Evolutionary conservation across 805 yeast species (phyloP), one percentile per base, ranked within the genome.

Genomic region (Kluyveromyces aestuarii): DNA sequence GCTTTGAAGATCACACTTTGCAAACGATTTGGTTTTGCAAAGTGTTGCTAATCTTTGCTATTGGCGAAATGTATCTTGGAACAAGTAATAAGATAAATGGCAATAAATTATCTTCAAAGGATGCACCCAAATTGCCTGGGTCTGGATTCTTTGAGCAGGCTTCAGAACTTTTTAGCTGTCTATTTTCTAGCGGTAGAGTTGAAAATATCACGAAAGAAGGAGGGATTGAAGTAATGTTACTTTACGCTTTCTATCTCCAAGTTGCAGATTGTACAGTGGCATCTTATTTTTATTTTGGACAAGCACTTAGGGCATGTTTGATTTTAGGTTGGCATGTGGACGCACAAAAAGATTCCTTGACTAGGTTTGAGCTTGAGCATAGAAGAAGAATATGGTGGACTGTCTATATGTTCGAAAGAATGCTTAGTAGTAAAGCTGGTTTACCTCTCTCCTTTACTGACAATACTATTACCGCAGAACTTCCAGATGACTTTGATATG

Each of bases 371-470:
- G 70, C 81, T 84, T 55, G 96, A 90, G 55, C 89, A 86, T 63
- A 74, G 96, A 46, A 76, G 95, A 60, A 76, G 90, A 50, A 66
- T 87, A 36, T 89, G 91, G 71, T 89, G 96, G 96, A 82, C 89
- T 40, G 80, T 84, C 33, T 88, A 87, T 66, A 79, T 82, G 64
- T 77, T 87, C 56, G 97, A 89, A 67, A 68, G 91, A 63, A 84
- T 85, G 91, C 66, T 85, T 39, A 82, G 88, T 7, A 82, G 90
- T 11, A 85, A 85, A 58, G 90, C 90, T 0, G 95, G 95, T 1
- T 66, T 85, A 25, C 95, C 95, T 0, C 63, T 85, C 40, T 80
- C 87, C 47, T 76, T 90, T 50, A 82, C 93, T 0, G 93, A 85
- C 60, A 86, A 84, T 50, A 85, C 91, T 51, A 83, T 90, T 17